A percentile compares a stretch with the other conserved stretches of the same genome.
These are phyloP conservation scores for Wallacemonas collosoma DNA, from an alignment of 208 protist species.

Conservation along the genomic window DNA sequence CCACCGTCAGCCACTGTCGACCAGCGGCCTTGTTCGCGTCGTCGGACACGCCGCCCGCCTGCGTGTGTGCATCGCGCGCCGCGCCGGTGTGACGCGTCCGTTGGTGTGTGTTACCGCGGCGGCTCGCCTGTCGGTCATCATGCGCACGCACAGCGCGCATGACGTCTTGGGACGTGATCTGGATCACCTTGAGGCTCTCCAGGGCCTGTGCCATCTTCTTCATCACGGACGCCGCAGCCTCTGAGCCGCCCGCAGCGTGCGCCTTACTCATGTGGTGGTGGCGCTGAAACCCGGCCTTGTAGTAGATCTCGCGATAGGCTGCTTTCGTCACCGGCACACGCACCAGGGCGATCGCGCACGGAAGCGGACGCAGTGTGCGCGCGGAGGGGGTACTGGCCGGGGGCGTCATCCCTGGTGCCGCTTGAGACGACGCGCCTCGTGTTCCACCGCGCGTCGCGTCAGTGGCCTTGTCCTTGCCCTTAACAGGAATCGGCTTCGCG, in stretches of 20 bases:
- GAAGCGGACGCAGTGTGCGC: slow-evolving; percentile 34
- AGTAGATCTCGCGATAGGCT: slow-evolving; percentile 32
- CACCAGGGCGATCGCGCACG: slow-evolving; percentile 48
- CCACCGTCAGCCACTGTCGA: not conserved
- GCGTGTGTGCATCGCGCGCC: too few species aligned
- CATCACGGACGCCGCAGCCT: not conserved
- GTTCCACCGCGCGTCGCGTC: too few species aligned
- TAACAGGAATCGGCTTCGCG: too few species aligned
- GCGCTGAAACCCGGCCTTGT: slow-evolving; percentile 24
- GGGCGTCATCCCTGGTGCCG: too few species aligned
- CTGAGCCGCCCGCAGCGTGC: not conserved
- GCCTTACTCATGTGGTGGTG: slow-evolving; percentile 25
- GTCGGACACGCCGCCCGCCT: too few species aligned
- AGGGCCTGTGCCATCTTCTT: not conserved
- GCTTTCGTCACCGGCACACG: slow-evolving; percentile 29
- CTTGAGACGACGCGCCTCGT: too few species aligned
- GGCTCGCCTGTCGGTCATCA: not conserved
- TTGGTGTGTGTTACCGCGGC: too few species aligned
- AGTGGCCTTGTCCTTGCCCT: too few species aligned
- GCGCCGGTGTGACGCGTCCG: too few species aligned
- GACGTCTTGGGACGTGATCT: not conserved
- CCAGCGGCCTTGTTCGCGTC: too few species aligned
- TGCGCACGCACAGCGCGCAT: not conserved
- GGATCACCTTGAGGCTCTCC: not conserved
- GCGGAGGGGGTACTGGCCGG: too few species aligned